Percentiles rank a stretch among this genome's conserved stretches.
Conservation (phyloP, 2,329 filamentous ascomycete genomes). For the Aspergillus pseudonomiae region DNA sequence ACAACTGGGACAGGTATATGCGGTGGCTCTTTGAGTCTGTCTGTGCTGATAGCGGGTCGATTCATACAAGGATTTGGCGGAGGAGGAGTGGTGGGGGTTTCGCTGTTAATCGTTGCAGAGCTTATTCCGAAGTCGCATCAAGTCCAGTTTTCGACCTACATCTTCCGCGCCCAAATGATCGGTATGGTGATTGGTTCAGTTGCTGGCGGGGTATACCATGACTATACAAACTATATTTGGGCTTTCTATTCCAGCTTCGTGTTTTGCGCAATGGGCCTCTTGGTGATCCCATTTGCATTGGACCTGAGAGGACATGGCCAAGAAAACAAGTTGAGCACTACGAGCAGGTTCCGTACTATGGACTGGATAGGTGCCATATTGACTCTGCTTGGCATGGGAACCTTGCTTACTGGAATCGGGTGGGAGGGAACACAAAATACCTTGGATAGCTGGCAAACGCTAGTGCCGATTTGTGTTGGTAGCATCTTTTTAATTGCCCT, state of each 20-base stretch:
- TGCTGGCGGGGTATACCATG: conserved; percentile 31
- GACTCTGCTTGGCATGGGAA: conserved; percentile 41
- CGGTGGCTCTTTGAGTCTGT: conserved; percentile 40
- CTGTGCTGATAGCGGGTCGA: conserved; percentile 47
- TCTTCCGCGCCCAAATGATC: conserved; percentile 34
- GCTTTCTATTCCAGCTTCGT: conserved; percentile 37
- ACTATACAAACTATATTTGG: conserved; percentile 30
- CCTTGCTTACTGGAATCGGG: conserved; percentile 46
- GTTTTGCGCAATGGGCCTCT: conserved; percentile 33
- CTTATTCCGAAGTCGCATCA: conserved; percentile 40
- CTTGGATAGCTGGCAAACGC: conserved; percentile 44
- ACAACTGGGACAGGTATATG: conserved; percentile 52
- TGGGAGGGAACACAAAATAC: conserved; percentile 46
- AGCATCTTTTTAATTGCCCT: conserved; percentile 33
- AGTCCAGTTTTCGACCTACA: conserved; percentile 36
- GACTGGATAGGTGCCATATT: conserved; percentile 50
- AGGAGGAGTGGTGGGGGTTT: conserved; percentile 48
- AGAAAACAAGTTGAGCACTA: conserved; percentile 21
- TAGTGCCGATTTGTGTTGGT: conserved; percentile 45
- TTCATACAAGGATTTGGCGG: conserved; percentile 52
- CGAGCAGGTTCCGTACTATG: conserved; percentile 29
- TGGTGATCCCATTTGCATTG: conserved; percentile 35
- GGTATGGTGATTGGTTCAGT: conserved; percentile 34
- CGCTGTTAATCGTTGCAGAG: conserved; percentile 48
- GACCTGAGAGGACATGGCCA: conserved; percentile 26